These are phyloP conservation scores for Quercus bicolor DNA, from an alignment of 306 rosid genomes.

Conservation along the genomic window DNA sequence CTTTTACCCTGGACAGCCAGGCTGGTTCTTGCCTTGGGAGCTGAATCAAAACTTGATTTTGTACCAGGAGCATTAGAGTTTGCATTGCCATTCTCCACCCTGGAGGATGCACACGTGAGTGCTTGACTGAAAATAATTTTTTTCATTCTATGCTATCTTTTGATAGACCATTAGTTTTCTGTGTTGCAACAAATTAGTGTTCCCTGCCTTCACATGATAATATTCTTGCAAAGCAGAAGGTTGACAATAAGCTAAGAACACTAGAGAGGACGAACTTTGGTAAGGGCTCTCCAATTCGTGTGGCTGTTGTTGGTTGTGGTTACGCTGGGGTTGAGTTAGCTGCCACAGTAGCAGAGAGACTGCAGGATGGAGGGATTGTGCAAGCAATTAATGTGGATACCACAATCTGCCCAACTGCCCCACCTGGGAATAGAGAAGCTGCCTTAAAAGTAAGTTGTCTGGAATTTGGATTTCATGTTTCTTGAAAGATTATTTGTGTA, in stretches of 20 bases:
- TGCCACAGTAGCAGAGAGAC: slow-evolving; percentile 87
- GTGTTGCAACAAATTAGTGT: neutral
- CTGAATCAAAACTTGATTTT: slow-evolving; percentile 83
- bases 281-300: slow-evolving; percentile 60
- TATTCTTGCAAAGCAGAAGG: slow-evolving; percentile 55
- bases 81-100: slow-evolving; percentile 85
- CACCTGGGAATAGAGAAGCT: slow-evolving; percentile 83
- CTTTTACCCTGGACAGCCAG: slow-evolving; percentile 69
- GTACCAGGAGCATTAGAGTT: slow-evolving; percentile 83
- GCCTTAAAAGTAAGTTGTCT: slow-evolving; percentile 67
- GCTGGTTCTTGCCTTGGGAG: slow-evolving; percentile 98
- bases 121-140: neutral
- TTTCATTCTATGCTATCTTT: slow-evolving; percentile 10
- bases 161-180: slow-evolving; percentile 2
- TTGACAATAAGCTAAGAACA: slow-evolving; percentile 55
- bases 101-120: slow-evolving; percentile 87
- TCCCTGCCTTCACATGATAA: slow-evolving; percentile 15
- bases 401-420: slow-evolving; percentile 73
- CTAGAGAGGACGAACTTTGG: slow-evolving; percentile 81
- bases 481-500: slow-evolving; percentile 1
- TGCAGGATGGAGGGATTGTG: slow-evolving; percentile 71
- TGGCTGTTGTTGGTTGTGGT: slow-evolving; percentile 95
- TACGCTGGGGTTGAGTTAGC: slow-evolving; percentile 94
- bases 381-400: slow-evolving; percentile 74
- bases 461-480: slow-evolving; percentile 16